These are phyloP conservation scores for Ciborinia camelliae DNA, from an alignment of 2,329 filamentous ascomycete species.

Conservation along the genomic window DNA sequence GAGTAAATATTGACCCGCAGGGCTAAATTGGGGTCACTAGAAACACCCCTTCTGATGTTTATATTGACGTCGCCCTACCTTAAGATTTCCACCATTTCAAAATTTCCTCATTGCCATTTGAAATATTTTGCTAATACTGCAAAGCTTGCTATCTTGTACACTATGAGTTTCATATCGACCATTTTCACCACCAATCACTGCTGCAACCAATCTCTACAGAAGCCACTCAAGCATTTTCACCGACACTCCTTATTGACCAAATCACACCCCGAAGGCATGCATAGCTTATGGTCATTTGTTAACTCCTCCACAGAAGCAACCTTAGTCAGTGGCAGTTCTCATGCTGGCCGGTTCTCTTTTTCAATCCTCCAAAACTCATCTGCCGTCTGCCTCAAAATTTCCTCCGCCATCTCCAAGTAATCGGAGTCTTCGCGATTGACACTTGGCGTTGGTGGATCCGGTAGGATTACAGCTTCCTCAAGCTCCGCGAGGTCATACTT, in stretches of 20 bases:
- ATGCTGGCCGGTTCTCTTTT: not conserved
- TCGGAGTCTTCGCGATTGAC: not conserved
- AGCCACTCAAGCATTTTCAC: not conserved
- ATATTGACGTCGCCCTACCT: not conserved
- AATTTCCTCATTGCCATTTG: too few species aligned
- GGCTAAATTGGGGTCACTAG: constrained; percentile 6
- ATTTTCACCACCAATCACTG: too few species aligned
- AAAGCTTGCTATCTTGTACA: not conserved
- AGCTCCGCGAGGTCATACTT: not conserved
- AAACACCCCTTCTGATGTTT: not conserved
- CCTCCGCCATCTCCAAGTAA: not conserved
- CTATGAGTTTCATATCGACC: not conserved
- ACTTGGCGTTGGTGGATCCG: not conserved
- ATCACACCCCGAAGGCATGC: not conserved
- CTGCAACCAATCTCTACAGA: not conserved
- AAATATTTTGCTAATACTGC: not conserved
- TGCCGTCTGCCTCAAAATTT: not conserved
- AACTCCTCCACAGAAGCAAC: not conserved
- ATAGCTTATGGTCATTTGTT: too few species aligned
- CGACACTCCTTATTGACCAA: not conserved
- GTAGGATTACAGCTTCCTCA: not conserved
- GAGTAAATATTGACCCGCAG: not conserved
- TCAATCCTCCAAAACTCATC: not conserved
- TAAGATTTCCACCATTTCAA: not conserved
- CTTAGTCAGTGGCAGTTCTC: not conserved